Evolutionary conservation across 1,284 basidiomycete genomes (phyloP), one percentile per base, ranked within the genome.

Genomic region (Cutaneotrichosporon sp.): DNA sequence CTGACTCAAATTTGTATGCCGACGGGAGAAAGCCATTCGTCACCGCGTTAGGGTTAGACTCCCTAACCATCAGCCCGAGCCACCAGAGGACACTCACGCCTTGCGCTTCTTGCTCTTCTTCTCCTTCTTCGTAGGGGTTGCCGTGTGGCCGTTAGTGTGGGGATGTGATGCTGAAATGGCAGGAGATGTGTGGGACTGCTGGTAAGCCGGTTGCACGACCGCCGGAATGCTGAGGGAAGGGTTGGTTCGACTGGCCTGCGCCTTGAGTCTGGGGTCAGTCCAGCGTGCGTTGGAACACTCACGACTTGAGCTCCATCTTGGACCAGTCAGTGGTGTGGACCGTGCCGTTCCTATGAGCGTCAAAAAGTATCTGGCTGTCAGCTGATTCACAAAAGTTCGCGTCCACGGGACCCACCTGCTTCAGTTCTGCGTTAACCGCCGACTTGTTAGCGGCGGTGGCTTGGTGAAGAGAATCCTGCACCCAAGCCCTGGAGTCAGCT

Each of bases 271-370:
- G 41, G 16, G 29, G 35, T 25, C 31, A 52, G 42, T 20, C 3
- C 17, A 9, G 4, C 9, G 22, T 16, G 4, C 3, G 2, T 38
- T 6, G 22, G 34, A 43, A 8, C 10, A 43, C 49, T 41, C 51
- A 75, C 75, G 71, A 55, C 45, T 68, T 51, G 22, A 75, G 60
- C 48, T 75, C 63, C 16, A 76, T 62, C 20, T 63, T 66, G 14
- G 62, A 42, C 75, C 75, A 76, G 57, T 75, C 70, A 4, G 71
- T 75, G 2, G 71, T 63, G 19, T 71, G 59, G 26, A 76, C 65
- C 0, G 68, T 65, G 9, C 68, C 67, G 53, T 74, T 61, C 17
- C 62, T 62, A 39, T 74, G 72, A 5, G 75, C 74, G 31, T 69
- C 61, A 53, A 74, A 75, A 16, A 75, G 64, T 26, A 75, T 64